Percentiles rank a stretch among this genome's conserved stretches.
Conservation (phyloP, 176 grass and related monocot species). For the Miscanthus lutarioriparius region DNA sequence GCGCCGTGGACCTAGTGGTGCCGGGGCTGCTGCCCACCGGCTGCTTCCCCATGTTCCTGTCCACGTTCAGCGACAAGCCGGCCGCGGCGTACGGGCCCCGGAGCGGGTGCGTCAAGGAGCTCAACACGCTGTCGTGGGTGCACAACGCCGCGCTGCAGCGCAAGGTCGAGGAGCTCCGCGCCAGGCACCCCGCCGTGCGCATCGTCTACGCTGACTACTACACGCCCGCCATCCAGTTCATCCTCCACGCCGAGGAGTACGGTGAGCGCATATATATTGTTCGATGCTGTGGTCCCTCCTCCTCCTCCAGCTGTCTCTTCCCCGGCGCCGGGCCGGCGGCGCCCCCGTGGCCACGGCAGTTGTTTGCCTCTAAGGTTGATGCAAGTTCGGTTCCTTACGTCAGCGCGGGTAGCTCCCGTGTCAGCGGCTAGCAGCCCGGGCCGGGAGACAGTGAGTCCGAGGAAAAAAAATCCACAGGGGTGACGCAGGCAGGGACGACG, state of each 20-base stretch:
- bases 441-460: too few relatives aligned
- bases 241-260: constrained; percentile 66
- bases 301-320: too few relatives aligned
- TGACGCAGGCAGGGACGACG: too few relatives aligned
- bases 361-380: too few relatives aligned
- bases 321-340: too few relatives aligned
- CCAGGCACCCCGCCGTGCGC: constrained; percentile 58
- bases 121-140: constrained; percentile 66
- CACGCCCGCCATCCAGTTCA: constrained; percentile 67
- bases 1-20: constrained; percentile 81
- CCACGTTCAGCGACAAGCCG: constrained; percentile 47
- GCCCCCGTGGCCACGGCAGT: too few relatives aligned
- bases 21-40: constrained; percentile 74
- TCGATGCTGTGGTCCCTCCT: too few relatives aligned
- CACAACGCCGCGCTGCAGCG: constrained; percentile 78
- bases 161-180: constrained; percentile 53
- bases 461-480: too few relatives aligned
- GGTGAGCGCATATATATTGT: constrained; percentile 37
- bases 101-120: constrained; percentile 72
- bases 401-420: too few relatives aligned
- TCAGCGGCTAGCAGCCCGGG: too few relatives aligned
- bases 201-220: constrained; percentile 90
- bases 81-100: constrained; percentile 35
- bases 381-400: too few relatives aligned
- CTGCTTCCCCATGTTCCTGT: constrained; percentile 78